Conservation (phyloP, 108 stramenopile species). For the Cylindrotheca fusiformis region DNA sequence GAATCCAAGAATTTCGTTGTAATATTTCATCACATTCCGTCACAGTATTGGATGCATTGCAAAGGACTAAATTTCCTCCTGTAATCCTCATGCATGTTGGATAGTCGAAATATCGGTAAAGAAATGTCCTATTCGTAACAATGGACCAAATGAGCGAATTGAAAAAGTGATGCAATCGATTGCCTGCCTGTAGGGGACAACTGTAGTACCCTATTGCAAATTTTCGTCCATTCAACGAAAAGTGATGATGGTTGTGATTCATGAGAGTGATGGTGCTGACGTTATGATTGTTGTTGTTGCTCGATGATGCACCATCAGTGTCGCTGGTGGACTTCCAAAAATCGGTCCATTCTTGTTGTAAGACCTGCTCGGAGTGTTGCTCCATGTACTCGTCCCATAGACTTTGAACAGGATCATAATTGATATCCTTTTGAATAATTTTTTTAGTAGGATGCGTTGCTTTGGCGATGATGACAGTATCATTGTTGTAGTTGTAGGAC, state of each 20-base stretch:
- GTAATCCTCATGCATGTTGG: background rate
- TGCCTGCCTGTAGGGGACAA: constrained; percentile 25
- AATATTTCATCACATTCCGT: constrained; percentile 14
- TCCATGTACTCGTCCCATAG: constrained; percentile 15
- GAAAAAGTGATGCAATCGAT: constrained; percentile 18
- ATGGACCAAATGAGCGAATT: constrained; percentile 22
- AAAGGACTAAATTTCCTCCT: background rate
- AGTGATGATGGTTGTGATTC: too few relatives aligned
- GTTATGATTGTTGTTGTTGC: too few relatives aligned
- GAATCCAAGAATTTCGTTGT: constrained; percentile 13
- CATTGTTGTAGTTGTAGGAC: too few relatives aligned
- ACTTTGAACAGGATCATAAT: background rate
- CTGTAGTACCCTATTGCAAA: constrained; percentile 15
- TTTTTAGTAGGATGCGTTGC: background rate
- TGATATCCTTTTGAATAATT: background rate
- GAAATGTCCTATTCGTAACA: constrained; percentile 26
- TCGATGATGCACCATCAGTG: too few relatives aligned
- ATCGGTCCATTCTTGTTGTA: background rate
- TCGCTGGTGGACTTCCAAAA: too few relatives aligned
- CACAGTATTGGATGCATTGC: background rate
- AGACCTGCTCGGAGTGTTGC: constrained; percentile 2
- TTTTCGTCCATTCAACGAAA: background rate
- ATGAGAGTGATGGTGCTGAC: too few relatives aligned
- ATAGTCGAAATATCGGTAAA: constrained; percentile 16
- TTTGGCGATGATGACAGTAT: background rate